A percentile compares a stretch with the other conserved stretches of the same genome.
Conservation (phyloP, 805 yeast genomes). For the Helenozyma rhizophorensis region DNA sequence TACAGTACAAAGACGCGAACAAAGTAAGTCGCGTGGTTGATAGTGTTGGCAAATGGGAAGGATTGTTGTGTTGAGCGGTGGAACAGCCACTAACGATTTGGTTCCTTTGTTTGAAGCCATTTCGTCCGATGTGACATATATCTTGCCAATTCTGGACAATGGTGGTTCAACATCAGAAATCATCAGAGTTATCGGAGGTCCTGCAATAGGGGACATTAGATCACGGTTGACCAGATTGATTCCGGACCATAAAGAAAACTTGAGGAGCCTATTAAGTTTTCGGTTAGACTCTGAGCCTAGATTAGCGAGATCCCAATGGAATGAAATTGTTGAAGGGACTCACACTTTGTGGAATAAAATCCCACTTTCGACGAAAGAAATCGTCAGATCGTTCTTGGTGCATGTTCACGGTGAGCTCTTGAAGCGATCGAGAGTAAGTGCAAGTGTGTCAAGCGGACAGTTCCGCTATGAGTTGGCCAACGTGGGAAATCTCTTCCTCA, state of each 20-base stretch:
- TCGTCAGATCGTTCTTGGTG: slow-evolving; percentile 70
- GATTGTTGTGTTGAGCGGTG: slow-evolving; percentile 60
- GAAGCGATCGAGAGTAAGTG: slow-evolving; percentile 51
- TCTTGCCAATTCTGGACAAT: slow-evolving; percentile 84
- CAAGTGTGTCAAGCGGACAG: slow-evolving; percentile 32
- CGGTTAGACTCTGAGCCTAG: slow-evolving; percentile 46
- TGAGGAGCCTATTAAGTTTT: slow-evolving; percentile 36
- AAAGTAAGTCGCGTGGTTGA: too few relatives aligned
- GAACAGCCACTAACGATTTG: slow-evolving; percentile 82
- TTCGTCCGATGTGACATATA: slow-evolving; percentile 49
- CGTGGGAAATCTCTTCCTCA: slow-evolving; percentile 77
- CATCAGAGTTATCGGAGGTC: slow-evolving; percentile 83
- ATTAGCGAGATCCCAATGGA: slow-evolving; percentile 72
- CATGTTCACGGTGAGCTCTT: slow-evolving; percentile 75
- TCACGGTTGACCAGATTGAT: slow-evolving; percentile 75
- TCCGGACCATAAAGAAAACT: slow-evolving; percentile 41
- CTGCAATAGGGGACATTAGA: slow-evolving; percentile 90
- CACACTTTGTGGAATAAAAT: slow-evolving; percentile 65
- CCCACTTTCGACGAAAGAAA: slow-evolving; percentile 59
- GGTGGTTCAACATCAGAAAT: slow-evolving; percentile 95
- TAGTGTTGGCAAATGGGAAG: too few relatives aligned
- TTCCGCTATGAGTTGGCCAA: slow-evolving; percentile 77
- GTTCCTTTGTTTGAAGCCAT: slow-evolving; percentile 52
- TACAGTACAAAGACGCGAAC: too few relatives aligned
- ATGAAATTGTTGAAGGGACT: slow-evolving; percentile 68